Conservation (phyloP, 208 protist species). For the Trichomonas vaginalis region DNA sequence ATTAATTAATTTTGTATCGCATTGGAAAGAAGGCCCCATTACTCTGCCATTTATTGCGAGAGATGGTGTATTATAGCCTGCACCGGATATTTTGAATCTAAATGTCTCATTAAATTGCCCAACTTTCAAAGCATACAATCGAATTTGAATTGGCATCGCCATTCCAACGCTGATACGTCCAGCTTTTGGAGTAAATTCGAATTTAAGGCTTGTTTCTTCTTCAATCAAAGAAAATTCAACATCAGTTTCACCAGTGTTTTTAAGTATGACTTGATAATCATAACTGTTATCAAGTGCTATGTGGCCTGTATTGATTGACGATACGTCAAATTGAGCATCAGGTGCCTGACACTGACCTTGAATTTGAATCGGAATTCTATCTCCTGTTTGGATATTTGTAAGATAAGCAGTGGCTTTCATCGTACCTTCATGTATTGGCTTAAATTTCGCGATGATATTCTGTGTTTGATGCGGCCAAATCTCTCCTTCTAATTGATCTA, state of each 20-base stretch:
- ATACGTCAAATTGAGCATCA: not conserved
- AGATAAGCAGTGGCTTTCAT: not conserved
- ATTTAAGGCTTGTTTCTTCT: not conserved
- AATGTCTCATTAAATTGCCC: conserved; percentile 17
- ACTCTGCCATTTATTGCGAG: not conserved
- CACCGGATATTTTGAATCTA: not conserved
- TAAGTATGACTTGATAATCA: not conserved
- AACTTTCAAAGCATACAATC: not conserved
- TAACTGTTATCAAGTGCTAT: not conserved
- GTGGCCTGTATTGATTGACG: not conserved
- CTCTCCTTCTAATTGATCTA: not conserved
- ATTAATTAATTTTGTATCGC: not conserved
- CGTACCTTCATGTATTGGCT: not conserved
- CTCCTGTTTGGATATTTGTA: not conserved
- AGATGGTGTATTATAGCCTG: not conserved
- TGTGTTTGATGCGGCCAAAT: not conserved
- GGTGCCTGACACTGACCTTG: not conserved
- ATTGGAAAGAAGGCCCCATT: not conserved
- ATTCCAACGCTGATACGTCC: not conserved
- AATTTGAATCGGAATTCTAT: not conserved
- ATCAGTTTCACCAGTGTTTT: not conserved
- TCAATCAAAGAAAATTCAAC: not conserved
- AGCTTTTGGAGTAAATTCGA: not conserved
- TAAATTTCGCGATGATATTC: not conserved
- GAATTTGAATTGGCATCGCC: not conserved